Conservation (phyloP, 805 yeast genomes). For the Hanseniaspora pseudoguilliermondii region DNA sequence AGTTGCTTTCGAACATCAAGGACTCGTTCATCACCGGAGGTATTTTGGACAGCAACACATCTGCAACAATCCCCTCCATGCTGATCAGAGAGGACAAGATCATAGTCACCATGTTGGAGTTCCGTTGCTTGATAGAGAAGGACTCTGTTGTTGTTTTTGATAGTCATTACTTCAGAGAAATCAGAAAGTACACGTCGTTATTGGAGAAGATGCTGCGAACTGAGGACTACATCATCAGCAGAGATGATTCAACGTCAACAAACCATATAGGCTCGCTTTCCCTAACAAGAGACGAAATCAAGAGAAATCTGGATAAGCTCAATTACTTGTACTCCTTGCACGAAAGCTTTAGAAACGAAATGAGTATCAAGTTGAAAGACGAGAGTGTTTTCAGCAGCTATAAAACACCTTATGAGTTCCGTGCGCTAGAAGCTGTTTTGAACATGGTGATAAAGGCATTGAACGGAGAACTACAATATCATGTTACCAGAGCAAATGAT, state of each 20-base stretch:
- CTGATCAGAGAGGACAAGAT: slow-evolving; percentile 63
- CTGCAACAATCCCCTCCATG: slow-evolving; percentile 72
- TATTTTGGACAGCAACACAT: slow-evolving; percentile 24
- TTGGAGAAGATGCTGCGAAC: slow-evolving; percentile 62
- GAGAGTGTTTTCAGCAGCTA: slow-evolving; percentile 18
- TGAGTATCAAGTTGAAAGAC: slow-evolving; percentile 14
- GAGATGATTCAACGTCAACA: background rate
- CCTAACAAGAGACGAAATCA: slow-evolving; percentile 3
- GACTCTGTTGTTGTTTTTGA: slow-evolving; percentile 69
- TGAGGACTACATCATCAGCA: slow-evolving; percentile 21
- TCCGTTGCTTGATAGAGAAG: slow-evolving; percentile 61
- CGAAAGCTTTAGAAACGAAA: slow-evolving; percentile 12
- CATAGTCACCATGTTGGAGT: slow-evolving; percentile 60
- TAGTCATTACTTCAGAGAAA: slow-evolving; percentile 44
- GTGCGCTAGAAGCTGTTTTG: slow-evolving; percentile 80
- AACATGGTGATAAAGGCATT: slow-evolving; percentile 67
- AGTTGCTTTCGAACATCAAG: slow-evolving; percentile 4
- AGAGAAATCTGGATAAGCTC: slow-evolving; percentile 14
- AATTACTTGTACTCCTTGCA: slow-evolving; percentile 12
- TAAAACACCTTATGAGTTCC: slow-evolving; percentile 67
- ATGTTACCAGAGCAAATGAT: slow-evolving; percentile 59
- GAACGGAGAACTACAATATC: slow-evolving; percentile 77
- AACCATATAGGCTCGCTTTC: background rate
- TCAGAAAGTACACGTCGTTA: slow-evolving; percentile 63
- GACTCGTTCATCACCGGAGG: slow-evolving; percentile 10